These are phyloP conservation scores for Neonothopanus nambi DNA, from an alignment of 1,284 basidiomycete genomes.

Conservation along the genomic window DNA sequence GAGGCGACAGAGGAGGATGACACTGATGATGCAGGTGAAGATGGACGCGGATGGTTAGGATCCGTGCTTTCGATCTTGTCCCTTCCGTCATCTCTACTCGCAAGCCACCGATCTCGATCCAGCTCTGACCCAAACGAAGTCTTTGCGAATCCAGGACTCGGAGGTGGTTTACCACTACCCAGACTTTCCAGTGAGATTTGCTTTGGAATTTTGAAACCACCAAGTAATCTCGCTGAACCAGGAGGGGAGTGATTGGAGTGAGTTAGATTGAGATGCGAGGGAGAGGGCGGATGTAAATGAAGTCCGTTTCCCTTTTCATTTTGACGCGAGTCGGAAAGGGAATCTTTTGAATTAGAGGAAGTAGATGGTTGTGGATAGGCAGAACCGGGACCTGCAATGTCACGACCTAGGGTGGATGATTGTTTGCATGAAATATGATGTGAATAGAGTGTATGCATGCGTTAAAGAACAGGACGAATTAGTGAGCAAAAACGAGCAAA, in stretches of 20 bases:
- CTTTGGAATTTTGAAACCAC: neutral
- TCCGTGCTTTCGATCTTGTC: too few species aligned
- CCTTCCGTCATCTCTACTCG: neutral
- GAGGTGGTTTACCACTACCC: neutral
- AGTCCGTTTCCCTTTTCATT: too few species aligned
- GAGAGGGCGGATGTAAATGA: conserved; percentile 49
- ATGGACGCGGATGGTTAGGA: neutral
- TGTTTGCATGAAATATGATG: too few species aligned
- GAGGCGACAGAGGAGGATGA: conserved; percentile 2
- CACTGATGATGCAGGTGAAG: neutral
- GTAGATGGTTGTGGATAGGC: too few species aligned
- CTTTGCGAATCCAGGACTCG: conserved; percentile 8
- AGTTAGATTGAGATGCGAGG: conserved; percentile 60
- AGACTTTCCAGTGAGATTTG: neutral
- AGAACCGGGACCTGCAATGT: too few species aligned
- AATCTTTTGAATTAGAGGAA: too few species aligned
- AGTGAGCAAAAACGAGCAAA: too few species aligned
- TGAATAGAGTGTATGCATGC: too few species aligned
- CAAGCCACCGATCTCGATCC: conserved; percentile 2
- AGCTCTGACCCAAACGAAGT: neutral
- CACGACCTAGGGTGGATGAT: too few species aligned
- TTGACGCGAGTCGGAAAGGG: too few species aligned
- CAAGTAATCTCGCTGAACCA: conserved; percentile 26
- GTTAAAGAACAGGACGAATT: too few species aligned
- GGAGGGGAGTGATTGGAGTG: conserved; percentile 60